A percentile compares a stretch with the other conserved stretches of the same genome.
phyloP scores from a whole-genome alignment of 176 grass and related monocot genomes.

The Eragrostis nindensis region DNA sequence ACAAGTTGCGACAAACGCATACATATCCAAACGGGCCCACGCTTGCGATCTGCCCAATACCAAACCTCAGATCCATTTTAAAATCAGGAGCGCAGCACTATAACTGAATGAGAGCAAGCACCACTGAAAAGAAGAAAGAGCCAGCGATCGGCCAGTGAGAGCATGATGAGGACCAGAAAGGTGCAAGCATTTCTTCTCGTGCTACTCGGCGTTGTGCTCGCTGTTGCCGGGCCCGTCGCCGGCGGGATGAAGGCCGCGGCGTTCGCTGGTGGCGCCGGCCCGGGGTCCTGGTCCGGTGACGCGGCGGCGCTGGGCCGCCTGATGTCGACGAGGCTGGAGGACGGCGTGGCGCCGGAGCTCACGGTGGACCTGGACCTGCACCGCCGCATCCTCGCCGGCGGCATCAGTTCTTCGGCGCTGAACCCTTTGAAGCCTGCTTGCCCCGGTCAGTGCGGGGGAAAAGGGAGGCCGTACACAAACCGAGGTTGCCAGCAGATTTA shows the following conservation, averaged over 20 bases:
- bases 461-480: constrained; percentile 9
- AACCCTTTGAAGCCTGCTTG: background rate
- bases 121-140: background rate
- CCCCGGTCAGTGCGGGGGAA: background rate
- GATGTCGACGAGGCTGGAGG: constrained; percentile 40
- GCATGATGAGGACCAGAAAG: constrained; percentile 24
- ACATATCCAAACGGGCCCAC: background rate
- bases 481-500: constrained; percentile 25
- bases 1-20: background rate
- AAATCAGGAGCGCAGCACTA: background rate
- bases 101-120: background rate
- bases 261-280: background rate
- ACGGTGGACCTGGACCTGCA: constrained; percentile 15
- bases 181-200: background rate
- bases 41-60: background rate
- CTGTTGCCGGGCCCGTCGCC: background rate
- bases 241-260: background rate
- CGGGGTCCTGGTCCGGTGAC: background rate
- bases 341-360: background rate
- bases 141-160: background rate
- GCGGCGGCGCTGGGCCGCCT: background rate
- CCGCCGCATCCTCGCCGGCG: constrained; percentile 31
- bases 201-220: background rate
- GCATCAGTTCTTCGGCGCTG: background rate
- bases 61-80: constrained; percentile 8